Evolutionary conservation across 768 basidiomycete genomes (phyloP).

Genomic region (Macrocybe gigantea): DNA sequence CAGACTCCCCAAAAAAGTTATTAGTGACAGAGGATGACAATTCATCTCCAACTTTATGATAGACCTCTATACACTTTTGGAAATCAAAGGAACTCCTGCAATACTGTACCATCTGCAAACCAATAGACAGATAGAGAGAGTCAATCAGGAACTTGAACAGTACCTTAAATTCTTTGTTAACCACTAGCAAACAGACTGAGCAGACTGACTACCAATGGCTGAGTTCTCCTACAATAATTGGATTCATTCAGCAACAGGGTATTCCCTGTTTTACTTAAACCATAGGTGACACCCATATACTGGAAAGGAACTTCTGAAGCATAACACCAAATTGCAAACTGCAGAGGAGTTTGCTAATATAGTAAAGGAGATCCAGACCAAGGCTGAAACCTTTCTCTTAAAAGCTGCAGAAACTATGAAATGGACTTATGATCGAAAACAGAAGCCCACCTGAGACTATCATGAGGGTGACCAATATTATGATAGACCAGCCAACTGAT

Average conservation of each 20-base stretch:
- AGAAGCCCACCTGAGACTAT: not conserved
- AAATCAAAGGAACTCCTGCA: conserved; percentile 13
- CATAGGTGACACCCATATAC: conserved; percentile 17
- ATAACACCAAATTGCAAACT: conserved; percentile 3
- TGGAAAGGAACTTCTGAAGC: conserved; percentile 6
- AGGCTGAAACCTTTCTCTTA: conserved; percentile 1
- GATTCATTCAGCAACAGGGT: conserved; percentile 14
- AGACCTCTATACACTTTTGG: conserved; percentile 1
- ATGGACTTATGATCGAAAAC: conserved; percentile 6
- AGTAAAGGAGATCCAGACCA: conserved; percentile 10
- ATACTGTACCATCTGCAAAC: conserved; percentile 30
- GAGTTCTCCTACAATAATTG: conserved; percentile 26
- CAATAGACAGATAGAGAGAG: conserved; percentile 16
- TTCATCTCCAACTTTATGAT: conserved; percentile 17
- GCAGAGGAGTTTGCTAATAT: conserved; percentile 12
- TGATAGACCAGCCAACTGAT: too few relatives aligned
- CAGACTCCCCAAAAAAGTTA: conserved; percentile 12
- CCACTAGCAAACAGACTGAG: conserved; percentile 22
- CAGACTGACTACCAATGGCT: conserved; percentile 15
- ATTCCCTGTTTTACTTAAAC: conserved; percentile 21
- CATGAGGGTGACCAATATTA: conserved; percentile 10
- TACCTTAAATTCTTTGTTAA: conserved; percentile 18
- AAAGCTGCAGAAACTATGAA: conserved; percentile 13
- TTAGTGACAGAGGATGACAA: conserved; percentile 14
- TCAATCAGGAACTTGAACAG: conserved; percentile 19